Base-by-base conservation (phyloP, 169 alveolate species). In the Cryptosporidium tyzzeri region DNA sequence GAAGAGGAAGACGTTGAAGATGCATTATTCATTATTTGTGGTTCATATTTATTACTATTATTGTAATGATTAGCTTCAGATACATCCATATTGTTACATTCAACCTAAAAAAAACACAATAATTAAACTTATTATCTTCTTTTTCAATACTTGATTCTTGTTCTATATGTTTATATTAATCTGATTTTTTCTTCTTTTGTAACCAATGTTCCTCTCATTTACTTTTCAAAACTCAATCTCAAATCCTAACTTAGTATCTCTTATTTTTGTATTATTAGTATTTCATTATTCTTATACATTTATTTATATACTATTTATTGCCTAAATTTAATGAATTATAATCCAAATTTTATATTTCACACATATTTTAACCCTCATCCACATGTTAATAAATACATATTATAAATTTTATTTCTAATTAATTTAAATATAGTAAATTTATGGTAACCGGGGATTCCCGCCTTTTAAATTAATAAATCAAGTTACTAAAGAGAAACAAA, bases 71-170 rank as follows among this genome's bases (percentile, higher is more conserved):
- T 7, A 10, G 5, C 21, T 26, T 14, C n/a, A 69, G 31, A 23
- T 16, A 29, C 2, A 33, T 39, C 55, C 4, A 44, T 12, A 69
- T 41, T 37, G 2, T 31, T 67, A 3, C 73, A 6, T 12, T 33
- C 31, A 26, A 29, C n/a, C n/a, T 69, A 31, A 23, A 23, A 33
- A 31, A n/a, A n/a, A 9, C 29, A 71, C 48, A 9, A 33, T 5
- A 3, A 35, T 35, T 59, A 31, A n/a, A 18, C 53, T 39, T 21
- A 39, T 53, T n/a, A 5, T 73, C 86, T 5, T 73, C 71, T 55
- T 37, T 73, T 44, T 73, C 71, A 37, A 39, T 18, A 37, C 71
- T 73, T 33, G 55, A 59, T 51, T 58, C 86, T 41, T 73, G 70
- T 26, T 73, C 39, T 39, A 53, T 59, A 26, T 12, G n/a, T 29